phyloP scores from a whole-genome alignment of 495 filamentous ascomycete species.

The Parachaetomium inaequale region DNA sequence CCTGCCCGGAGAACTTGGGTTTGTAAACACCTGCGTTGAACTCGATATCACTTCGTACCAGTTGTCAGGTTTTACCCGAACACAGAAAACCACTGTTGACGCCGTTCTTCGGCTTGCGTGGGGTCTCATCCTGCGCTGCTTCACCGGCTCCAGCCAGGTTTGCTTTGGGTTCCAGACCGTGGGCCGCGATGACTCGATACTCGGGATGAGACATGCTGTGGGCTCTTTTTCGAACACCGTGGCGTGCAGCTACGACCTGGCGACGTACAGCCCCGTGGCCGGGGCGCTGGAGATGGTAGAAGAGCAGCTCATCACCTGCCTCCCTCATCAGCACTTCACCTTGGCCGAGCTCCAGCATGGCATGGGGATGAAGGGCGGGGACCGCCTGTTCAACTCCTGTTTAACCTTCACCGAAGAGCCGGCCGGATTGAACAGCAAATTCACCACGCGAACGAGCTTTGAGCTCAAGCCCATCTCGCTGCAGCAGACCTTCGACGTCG shows the following conservation, averaged over 20 bases:
- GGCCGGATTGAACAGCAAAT: conserved; percentile 37
- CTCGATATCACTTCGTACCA: conserved; percentile 37
- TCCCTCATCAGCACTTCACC: conserved; percentile 45
- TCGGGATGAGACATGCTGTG: conserved; percentile 37
- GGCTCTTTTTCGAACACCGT: conserved; percentile 45
- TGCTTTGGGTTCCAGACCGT: conserved; percentile 44
- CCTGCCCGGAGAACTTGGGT: conserved; percentile 17
- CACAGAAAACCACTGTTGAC: conserved; percentile 32
- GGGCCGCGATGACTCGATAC: conserved; percentile 40
- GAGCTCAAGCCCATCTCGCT: conserved; percentile 38
- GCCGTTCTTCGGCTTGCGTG: conserved; percentile 47
- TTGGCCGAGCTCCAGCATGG: conserved; percentile 42
- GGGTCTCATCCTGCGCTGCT: conserved; percentile 44
- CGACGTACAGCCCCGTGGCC: conserved; percentile 31
- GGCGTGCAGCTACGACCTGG: conserved; percentile 34
- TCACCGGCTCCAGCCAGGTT: conserved; percentile 37
- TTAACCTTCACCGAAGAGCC: conserved; percentile 45
- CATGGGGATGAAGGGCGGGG: conserved; percentile 39
- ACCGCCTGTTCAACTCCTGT: conserved; percentile 45
- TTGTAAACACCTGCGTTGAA: conserved; percentile 38
- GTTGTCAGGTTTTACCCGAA: conserved; percentile 35
- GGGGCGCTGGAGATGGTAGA: conserved; percentile 36
- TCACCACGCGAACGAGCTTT: conserved; percentile 32
- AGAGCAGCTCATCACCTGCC: conserved; percentile 28
- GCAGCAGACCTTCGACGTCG: conserved; percentile 44